Base-by-base conservation (phyloP, 2,329 filamentous ascomycete genomes). In the Claviceps cyperi region DNA sequence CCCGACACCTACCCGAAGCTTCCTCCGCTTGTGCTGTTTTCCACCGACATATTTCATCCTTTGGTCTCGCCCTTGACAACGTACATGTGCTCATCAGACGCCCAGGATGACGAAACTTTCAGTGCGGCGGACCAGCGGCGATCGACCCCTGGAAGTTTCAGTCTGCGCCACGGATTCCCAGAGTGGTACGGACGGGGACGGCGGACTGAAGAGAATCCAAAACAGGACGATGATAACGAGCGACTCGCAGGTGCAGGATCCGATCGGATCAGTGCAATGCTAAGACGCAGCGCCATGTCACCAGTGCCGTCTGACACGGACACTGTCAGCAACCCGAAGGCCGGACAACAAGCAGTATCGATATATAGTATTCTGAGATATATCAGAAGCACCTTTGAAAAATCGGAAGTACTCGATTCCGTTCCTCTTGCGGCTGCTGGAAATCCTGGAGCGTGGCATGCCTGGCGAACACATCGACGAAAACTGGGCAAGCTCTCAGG, bases 21-120 rank as follows among this genome's bases (percentile, higher is more conserved):
- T 19, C 86, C 91, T 47, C 92, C 92, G 9, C 73, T 90, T 17
- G 80, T 98, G 56, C 91, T 84, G 50, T 95, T 98, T 66, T 78
- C 81, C 44, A 94, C 87, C 57, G 91, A 97, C 63, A 84, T 97
- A 57, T 98, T 97, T 65, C 91, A 98, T 64, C 91, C 91, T 17
- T 75, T 98, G 41, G 83, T 97, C 57, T 89, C 90, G 7, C 90
- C 92, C 38, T 75, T 94, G 54, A 95, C 89, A n/a, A 95, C 88
- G 3, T 94, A 95, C 67, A 92, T 87, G 62, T 94, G 94, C 70
- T 85, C 87, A 41, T 89, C 86, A 54, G 83, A 84, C 51, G 80
- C 84, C 37, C 79, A 85, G 53, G 82, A 81, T 53, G 77, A 78
- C 50, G 86, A 86, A 46, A 87, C 86, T 0, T 83, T 90, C 54